Evolutionary conservation across 495 filamentous ascomycete genomes (phyloP), one percentile per base, ranked within the genome.

Genomic region (Immersiella caudata): DNA sequence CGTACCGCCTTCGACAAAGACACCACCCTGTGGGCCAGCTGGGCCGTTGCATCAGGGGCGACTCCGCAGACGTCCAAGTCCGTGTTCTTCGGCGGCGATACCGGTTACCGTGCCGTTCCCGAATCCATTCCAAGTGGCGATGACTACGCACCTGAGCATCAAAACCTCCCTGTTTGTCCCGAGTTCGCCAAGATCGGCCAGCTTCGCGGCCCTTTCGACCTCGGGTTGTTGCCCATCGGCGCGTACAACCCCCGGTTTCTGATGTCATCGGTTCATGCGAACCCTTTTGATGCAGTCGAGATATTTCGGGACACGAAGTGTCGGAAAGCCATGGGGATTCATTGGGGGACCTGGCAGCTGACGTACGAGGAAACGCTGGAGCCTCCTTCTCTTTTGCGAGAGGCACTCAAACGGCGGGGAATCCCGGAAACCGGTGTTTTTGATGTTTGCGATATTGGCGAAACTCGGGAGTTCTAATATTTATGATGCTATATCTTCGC

Each of bases 331-430:
- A 85, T 98, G 81, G 94, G 85, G 16, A 97, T 98, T 67, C 94
- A 98, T 73, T 98, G 94, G 94, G 94, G 87, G 20, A 93, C 93
- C 0, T 97, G 94, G 93, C 89, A 93, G 8, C 76, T 98, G 68
- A 97, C 94, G 0, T 85, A 87, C 66, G 94, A 98, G 77, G 90
- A 92, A 70, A 88, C 95, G 14, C 78, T 94, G 57, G 93, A 97
- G 79, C 94, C 94, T 21, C 93, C 94, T 5, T 78, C 77, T 78
- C 78, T 91, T 76, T 78, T 98, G 67, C 90, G 84, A 74, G 79
- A 90, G 71, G 94, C 95, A n/a, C 74, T 98, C 72, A 86, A 80
- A 73, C 83, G 79, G 67, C 89, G 87, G 66, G 89, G 86, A 6
- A 66, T 97, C 6, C 79, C 86, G 0, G 91, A 95, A 77, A 85